Evolutionary conservation across 2,329 filamentous ascomycete genomes (phyloP).

Genomic region (Cytospora paraplurivora): DNA sequence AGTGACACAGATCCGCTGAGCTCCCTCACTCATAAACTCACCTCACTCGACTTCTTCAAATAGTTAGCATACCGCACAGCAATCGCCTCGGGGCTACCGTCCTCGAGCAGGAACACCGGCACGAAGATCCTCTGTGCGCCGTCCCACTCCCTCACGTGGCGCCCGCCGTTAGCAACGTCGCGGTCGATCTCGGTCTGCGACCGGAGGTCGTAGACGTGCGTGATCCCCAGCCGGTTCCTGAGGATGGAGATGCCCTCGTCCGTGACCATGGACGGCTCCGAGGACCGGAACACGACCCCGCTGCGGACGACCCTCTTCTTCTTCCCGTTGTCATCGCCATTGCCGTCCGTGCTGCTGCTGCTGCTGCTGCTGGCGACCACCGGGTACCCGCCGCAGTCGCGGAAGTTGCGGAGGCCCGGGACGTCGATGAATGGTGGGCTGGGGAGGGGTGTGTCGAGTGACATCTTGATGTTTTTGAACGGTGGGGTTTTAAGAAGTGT

Average conservation of each 20-base stretch:
- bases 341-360: constrained; percentile 19
- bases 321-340: not conserved
- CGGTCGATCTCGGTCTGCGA: constrained; percentile 60
- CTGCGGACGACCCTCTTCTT: constrained; percentile 48
- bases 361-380: constrained; percentile 34
- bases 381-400: constrained; percentile 65
- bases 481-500: not conserved
- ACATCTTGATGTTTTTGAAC: not conserved
- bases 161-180: constrained; percentile 36
- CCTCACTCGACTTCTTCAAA: constrained; percentile 52
- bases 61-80: constrained; percentile 64
- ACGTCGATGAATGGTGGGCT: constrained; percentile 54
- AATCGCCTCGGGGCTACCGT: constrained; percentile 64
- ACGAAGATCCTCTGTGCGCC: constrained; percentile 59
- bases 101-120: constrained; percentile 65
- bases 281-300: constrained; percentile 66
- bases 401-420: constrained; percentile 66
- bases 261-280: constrained; percentile 63
- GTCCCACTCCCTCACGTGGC: constrained; percentile 48
- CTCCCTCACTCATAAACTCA: constrained; percentile 32
- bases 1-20: no score
- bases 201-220: constrained; percentile 68
- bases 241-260: constrained; percentile 55
- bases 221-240: constrained; percentile 56
- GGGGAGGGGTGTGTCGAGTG: constrained; percentile 32